A percentile compares a stretch with the other conserved stretches of the same genome.
Conservation (phyloP, 2,329 filamentous ascomycete genomes). For the Trichoderma asperellum region DNA sequence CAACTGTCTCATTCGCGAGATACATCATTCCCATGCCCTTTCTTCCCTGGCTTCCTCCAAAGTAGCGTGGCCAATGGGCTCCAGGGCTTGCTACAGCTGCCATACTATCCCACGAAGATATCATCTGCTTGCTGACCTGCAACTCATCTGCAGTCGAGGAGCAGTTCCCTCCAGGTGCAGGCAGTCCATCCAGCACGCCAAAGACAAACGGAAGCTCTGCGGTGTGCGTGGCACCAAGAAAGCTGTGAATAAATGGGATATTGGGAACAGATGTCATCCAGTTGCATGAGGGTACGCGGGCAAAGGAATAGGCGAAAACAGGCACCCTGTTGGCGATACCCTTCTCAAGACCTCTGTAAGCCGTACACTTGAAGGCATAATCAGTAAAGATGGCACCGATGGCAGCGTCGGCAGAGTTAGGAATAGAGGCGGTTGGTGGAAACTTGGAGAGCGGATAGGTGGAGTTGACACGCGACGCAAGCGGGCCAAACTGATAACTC, state of each 20-base stretch:
- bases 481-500: slow-evolving; percentile 11
- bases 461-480: slow-evolving; percentile 12
- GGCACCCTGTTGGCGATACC: not conserved
- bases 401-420: slow-evolving; percentile 14
- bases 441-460: slow-evolving; percentile 13
- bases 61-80: not conserved
- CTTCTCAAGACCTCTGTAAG: not conserved
- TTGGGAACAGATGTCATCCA: slow-evolving; percentile 12
- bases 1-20: slow-evolving; percentile 11
- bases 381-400: slow-evolving; percentile 11
- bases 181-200: not conserved
- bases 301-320: slow-evolving; percentile 6
- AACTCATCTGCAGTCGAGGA: not conserved
- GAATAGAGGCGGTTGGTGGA: not conserved
- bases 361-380: slow-evolving; percentile 11
- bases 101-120: slow-evolving; percentile 10
- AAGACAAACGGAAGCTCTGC: slow-evolving; percentile 18
- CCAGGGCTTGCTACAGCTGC: not conserved
- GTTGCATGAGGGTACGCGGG: not conserved
- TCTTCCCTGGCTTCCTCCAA: not conserved
- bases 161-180: slow-evolving; percentile 9
- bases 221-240: slow-evolving; percentile 19
- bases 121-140: slow-evolving; percentile 7
- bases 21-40: slow-evolving; percentile 6
- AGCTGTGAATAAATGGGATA: not conserved